phyloP scores from a whole-genome alignment of 805 yeast genomes.

The Starmera dryadoides region DNA sequence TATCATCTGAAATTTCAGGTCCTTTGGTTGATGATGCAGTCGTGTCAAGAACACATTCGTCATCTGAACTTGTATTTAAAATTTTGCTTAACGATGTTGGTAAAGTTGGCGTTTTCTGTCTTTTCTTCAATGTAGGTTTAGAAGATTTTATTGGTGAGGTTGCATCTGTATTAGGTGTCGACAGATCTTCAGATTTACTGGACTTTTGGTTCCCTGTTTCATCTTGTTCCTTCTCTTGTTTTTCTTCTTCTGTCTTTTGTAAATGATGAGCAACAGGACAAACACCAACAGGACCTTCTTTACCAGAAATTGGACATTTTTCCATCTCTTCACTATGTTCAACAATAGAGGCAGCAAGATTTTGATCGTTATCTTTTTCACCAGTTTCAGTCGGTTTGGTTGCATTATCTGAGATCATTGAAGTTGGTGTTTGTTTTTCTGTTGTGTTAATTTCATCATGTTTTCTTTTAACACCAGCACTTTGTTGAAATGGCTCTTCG shows the following conservation, averaged over 20 bases:
- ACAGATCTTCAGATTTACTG: too few relatives aligned
- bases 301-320: constrained; percentile 2
- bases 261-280: constrained; percentile 17
- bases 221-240: not conserved
- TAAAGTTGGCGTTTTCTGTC: not conserved
- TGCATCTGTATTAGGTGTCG: too few relatives aligned
- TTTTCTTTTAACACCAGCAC: too few relatives aligned
- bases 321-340: not conserved
- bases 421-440: too few relatives aligned
- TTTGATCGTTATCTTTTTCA: not conserved
- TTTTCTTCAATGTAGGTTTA: not conserved
- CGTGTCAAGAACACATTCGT: too few relatives aligned
- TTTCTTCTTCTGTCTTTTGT: not conserved
- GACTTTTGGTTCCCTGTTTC: not conserved
- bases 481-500: too few relatives aligned
- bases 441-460: too few relatives aligned
- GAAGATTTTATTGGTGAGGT: too few relatives aligned
- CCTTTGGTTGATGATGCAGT: too few relatives aligned
- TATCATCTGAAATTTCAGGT: not conserved
- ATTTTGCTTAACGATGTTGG: not conserved
- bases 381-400: too few relatives aligned
- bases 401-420: too few relatives aligned
- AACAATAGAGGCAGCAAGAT: not conserved
- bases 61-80: not conserved
- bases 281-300: constrained; percentile 4